Evolutionary conservation across 2,329 filamentous ascomycete species (phyloP), one percentile per base, ranked within the genome.

Genomic region (Pseudogymnoascus sp.): DNA sequence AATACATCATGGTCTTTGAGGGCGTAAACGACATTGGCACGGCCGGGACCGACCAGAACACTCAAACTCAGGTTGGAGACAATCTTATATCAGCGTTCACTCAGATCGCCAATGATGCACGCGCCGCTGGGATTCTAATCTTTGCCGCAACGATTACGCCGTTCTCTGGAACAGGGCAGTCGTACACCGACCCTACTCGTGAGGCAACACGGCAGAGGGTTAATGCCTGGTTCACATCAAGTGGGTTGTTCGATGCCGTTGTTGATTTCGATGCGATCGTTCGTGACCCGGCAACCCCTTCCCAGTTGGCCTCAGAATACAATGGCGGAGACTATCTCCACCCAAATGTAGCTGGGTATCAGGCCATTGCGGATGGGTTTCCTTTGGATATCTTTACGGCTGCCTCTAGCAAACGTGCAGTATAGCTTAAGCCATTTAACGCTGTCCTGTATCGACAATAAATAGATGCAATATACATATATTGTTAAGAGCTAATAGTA

Each of bases 1-100:
- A 78, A 67, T 88, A 86, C 69, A 82, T 82, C 21, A 80, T 89
- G 75, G 78, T 89, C 38, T 89, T 88, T 70, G 84, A 88, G 72
- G 86, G 87, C 19, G 85, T 89, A 29, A 88, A 89, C 69, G 87
- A 89, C 69, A 88, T 90, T 63, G 87, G 86, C 3, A 75, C 73
- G 1, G 80, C 78, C 0, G 74, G 75, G 1, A 68, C 79, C 0
- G 80, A 81, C 21, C 56, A 74, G 1, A 72, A 70, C 0, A 77
- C 79, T 0, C 85, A 88, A 68, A 72, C 73, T 2, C 69, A 72
- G 3, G 75, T 86, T 9, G 82, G 79, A 13, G 78, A 80, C 61
- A 69, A 74, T 2, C 74, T 89, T 2, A 81, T 84, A 37, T 75
- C 76, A n/a, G 83, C 83, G 0, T 89, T 83, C 69, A 73, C 77